A percentile compares a stretch with the other conserved stretches of the same genome.
Conservation (phyloP, 163 green algal genomes). For the Scenedesmus sp. region DNA sequence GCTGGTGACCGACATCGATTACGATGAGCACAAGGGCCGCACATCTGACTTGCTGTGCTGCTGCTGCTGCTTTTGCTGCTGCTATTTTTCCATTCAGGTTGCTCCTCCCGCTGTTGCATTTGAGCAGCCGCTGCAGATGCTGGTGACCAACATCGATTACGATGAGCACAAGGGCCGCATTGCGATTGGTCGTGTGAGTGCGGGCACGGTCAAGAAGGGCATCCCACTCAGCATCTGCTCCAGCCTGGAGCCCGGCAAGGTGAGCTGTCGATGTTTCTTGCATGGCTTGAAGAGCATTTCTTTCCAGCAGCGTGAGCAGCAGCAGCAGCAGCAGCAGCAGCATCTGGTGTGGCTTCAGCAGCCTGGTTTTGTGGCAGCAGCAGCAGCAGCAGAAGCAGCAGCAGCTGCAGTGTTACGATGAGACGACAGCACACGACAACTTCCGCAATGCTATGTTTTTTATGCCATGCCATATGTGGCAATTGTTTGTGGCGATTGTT, state of each 20-base stretch:
- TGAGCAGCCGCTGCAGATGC: slow-evolving; percentile 89
- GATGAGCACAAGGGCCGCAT: slow-evolving; percentile 99
- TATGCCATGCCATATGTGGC: too few relatives aligned
- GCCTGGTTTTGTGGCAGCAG: too few relatives aligned
- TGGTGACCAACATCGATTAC: slow-evolving; percentile 97
- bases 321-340: not conserved
- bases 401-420: too few relatives aligned
- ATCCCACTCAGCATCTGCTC: slow-evolving; percentile 63
- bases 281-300: not conserved
- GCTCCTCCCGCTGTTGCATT: slow-evolving; percentile 68
- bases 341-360: too few relatives aligned
- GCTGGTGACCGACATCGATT: slow-evolving; percentile 97
- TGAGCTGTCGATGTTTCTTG: not conserved
- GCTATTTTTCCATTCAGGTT: slow-evolving; percentile 47
- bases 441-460: too few relatives aligned
- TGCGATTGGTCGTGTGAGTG: slow-evolving; percentile 91
- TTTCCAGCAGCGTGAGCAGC: not conserved
- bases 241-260: slow-evolving; percentile 60
- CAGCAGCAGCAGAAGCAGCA: too few relatives aligned
- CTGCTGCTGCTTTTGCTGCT: not conserved
- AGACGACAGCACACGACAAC: too few relatives aligned
- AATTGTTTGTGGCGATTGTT: too few relatives aligned
- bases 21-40: slow-evolving; percentile 96
- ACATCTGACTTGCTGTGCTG: slow-evolving; percentile 89
- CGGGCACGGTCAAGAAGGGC: slow-evolving; percentile 82